A percentile compares a stretch with the other conserved stretches of the same genome.
Conservation (phyloP, 164 flowering plant genomes). For the Piper betle region DNA sequence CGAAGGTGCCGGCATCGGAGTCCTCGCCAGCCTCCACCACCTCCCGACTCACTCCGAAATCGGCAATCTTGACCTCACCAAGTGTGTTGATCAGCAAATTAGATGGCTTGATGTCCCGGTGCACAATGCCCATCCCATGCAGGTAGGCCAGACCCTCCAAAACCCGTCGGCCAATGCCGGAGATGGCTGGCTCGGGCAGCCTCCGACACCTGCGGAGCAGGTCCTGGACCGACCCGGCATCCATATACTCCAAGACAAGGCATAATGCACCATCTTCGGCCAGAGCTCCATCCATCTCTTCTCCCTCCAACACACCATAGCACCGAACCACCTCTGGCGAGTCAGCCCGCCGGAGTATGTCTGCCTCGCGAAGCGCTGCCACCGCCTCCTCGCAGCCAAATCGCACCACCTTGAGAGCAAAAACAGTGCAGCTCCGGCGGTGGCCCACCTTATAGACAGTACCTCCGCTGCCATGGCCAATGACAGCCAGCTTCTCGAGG, state of each 20-base stretch:
- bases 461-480: constrained; percentile 75
- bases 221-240: constrained; percentile 38
- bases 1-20: constrained; percentile 64
- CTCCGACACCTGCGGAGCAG: constrained; percentile 17
- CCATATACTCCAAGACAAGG: constrained; percentile 65
- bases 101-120: constrained; percentile 70
- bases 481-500: constrained; percentile 34
- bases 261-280: constrained; percentile 32
- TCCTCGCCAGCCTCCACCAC: constrained; percentile 39
- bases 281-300: constrained; percentile 27
- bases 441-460: constrained; percentile 61
- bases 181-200: constrained; percentile 27
- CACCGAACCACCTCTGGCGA: constrained; percentile 47
- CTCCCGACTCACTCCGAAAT: constrained; percentile 57
- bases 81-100: constrained; percentile 40
- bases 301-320: constrained; percentile 23
- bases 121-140: constrained; percentile 54
- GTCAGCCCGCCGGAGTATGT: constrained; percentile 59
- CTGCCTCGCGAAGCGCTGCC: constrained; percentile 37
- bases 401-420: constrained; percentile 52
- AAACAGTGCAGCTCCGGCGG: constrained; percentile 25
- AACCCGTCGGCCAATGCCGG: constrained; percentile 37
- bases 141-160: constrained; percentile 52
- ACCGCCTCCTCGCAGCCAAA: constrained; percentile 9
- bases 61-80: constrained; percentile 62